phyloP scores from a whole-genome alignment of 108 stramenopile genomes.

The Skeletonema marinoi region DNA sequence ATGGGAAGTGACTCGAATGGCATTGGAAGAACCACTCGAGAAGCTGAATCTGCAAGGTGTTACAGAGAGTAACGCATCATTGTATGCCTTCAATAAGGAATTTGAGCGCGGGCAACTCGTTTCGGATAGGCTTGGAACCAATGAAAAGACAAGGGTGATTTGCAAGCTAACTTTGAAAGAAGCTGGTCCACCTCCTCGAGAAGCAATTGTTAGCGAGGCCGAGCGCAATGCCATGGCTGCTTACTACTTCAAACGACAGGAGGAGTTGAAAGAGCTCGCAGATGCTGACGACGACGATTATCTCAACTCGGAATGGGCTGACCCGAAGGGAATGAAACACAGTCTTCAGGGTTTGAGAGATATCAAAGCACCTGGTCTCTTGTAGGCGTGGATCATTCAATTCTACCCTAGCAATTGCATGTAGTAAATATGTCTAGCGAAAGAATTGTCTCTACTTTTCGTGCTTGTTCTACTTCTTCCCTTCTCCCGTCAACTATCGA shows the following conservation, averaged over 20 bases:
- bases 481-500: not conserved
- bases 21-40: conserved; percentile 54
- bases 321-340: conserved; percentile 78
- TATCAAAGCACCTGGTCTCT: conserved; percentile 50
- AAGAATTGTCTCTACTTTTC: not conserved
- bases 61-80: conserved; percentile 47
- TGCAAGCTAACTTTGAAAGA: conserved; percentile 77
- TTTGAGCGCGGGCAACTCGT: conserved; percentile 65
- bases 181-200: conserved; percentile 79
- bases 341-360: conserved; percentile 46
- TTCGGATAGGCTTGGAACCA: conserved; percentile 71
- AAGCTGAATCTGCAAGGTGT: conserved; percentile 6
- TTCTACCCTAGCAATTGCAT: no score
- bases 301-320: conserved; percentile 81
- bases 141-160: conserved; percentile 89
- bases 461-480: not conserved
- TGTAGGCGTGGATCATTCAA: not conserved
- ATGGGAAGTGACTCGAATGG: conserved; percentile 66
- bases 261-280: conserved; percentile 82
- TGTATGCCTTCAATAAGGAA: conserved; percentile 88
- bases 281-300: conserved; percentile 89
- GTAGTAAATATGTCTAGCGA: no score
- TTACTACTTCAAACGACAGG: conserved; percentile 89
- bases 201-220: conserved; percentile 83
- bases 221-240: conserved; percentile 94